phyloP scores from a whole-genome alignment of 257 asterid genomes.

The Datura wrightii region DNA sequence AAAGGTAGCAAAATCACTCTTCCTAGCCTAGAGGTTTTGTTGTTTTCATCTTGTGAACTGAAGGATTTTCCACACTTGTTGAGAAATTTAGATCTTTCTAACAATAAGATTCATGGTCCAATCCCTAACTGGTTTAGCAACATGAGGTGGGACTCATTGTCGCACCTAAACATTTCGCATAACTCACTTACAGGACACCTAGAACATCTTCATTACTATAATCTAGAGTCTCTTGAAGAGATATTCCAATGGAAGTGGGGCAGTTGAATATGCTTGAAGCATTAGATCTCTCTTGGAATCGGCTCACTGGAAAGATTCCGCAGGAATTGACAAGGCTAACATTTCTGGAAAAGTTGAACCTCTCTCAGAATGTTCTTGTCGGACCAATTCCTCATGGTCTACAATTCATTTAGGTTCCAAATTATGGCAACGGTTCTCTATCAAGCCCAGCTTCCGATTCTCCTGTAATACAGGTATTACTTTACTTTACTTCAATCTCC shows the following conservation, averaged over 20 bases:
- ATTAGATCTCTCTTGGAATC: too few relatives aligned
- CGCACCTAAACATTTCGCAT: not conserved
- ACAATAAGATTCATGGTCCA: not conserved
- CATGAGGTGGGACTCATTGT: not conserved
- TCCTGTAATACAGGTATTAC: too few relatives aligned
- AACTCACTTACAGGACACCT: constrained; percentile 3
- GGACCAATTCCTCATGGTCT: not conserved
- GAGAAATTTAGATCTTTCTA: constrained; percentile 23
- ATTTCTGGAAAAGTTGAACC: not conserved
- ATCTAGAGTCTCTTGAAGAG: not conserved
- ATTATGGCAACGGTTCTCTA: too few relatives aligned
- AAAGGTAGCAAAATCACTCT: too few relatives aligned
- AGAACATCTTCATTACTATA: not conserved
- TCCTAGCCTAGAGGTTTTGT: not conserved
- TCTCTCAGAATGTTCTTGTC: not conserved
- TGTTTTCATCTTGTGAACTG: not conserved
- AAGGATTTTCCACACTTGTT: not conserved
- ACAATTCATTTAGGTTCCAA: too few relatives aligned
- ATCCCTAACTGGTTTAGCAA: constrained; percentile 28
- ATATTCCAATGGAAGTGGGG: too few relatives aligned
- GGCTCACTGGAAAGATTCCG: too few relatives aligned
- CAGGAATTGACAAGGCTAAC: too few relatives aligned
- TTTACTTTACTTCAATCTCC: too few relatives aligned
- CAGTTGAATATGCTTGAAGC: too few relatives aligned
- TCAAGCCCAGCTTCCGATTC: too few relatives aligned